Percentiles rank a stretch among this genome's conserved stretches.
phyloP scores from a whole-genome alignment of 2,329 filamentous ascomycete species.

The Aspergillus pseudonomiae region DNA sequence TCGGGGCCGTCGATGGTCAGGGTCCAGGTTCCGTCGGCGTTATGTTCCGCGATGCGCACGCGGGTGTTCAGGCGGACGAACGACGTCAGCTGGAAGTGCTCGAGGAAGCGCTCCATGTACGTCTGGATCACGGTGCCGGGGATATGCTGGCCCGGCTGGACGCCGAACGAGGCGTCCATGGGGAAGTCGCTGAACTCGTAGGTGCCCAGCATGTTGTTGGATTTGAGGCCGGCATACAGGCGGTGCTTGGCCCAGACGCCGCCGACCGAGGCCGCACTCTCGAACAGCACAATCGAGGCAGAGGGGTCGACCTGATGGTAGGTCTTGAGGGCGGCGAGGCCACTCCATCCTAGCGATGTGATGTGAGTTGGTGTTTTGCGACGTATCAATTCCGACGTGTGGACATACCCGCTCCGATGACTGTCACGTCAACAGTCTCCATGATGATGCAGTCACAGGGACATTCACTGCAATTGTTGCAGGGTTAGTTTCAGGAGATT shows the following conservation, averaged over 20 bases:
- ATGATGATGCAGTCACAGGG: slow-evolving; percentile 17
- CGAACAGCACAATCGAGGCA: slow-evolving; percentile 61
- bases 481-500: not conserved
- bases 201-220: slow-evolving; percentile 73
- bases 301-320: slow-evolving; percentile 62
- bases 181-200: slow-evolving; percentile 76
- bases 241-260: slow-evolving; percentile 71
- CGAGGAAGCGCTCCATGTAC: slow-evolving; percentile 61
- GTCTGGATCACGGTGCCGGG: slow-evolving; percentile 58
- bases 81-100: slow-evolving; percentile 55
- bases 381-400: not conserved
- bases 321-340: slow-evolving; percentile 64
- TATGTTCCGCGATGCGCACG: slow-evolving; percentile 54
- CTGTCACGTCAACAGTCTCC: slow-evolving; percentile 33
- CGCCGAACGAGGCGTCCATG: slow-evolving; percentile 61
- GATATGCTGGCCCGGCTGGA: slow-evolving; percentile 59
- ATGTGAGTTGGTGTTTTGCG: not conserved
- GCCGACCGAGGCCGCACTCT: slow-evolving; percentile 61
- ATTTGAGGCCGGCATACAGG: slow-evolving; percentile 68
- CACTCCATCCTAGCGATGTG: slow-evolving; percentile 51
- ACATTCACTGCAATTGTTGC: not conserved
- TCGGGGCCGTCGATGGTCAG: slow-evolving; percentile 28
- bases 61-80: slow-evolving; percentile 54
- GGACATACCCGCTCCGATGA: slow-evolving; percentile 30
- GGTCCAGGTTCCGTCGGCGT: slow-evolving; percentile 41